A percentile compares a stretch with the other conserved stretches of the same genome.
phyloP scores from a whole-genome alignment of 2,329 filamentous ascomycete species.

The Aspergillus clavatus region DNA sequence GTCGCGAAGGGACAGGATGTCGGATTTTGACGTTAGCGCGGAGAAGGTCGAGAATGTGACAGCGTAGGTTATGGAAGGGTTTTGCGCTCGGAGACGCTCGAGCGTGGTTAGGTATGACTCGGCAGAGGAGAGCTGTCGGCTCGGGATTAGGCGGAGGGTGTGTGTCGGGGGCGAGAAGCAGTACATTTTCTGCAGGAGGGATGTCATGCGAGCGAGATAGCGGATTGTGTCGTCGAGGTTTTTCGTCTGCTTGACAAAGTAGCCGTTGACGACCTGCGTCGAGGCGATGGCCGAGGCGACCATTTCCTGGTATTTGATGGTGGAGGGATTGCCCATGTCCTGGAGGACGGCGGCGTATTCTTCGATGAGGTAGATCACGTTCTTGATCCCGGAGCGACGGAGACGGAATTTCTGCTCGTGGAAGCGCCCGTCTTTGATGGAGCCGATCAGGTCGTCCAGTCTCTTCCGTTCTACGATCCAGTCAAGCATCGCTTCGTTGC shows the following conservation, averaged over 20 bases:
- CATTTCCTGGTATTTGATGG: constrained; percentile 57
- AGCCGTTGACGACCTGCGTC: constrained; percentile 73
- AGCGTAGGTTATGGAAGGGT: constrained; percentile 49
- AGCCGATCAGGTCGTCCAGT: constrained; percentile 71
- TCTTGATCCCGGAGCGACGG: constrained; percentile 64
- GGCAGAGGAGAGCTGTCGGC: constrained; percentile 52
- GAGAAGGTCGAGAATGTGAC: constrained; percentile 69
- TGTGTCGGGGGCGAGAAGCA: constrained; percentile 14
- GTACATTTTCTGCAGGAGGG: constrained; percentile 62
- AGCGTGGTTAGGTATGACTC: constrained; percentile 64
- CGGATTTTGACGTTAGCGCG: constrained; percentile 68
- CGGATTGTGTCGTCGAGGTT: constrained; percentile 73
- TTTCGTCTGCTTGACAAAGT: constrained; percentile 70
- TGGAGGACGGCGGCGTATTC: constrained; percentile 60
- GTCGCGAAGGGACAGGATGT: constrained; percentile 67
- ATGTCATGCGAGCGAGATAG: constrained; percentile 69
- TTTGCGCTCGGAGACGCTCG: constrained; percentile 51
- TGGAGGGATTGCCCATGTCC: constrained; percentile 40
- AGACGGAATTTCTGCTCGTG: constrained; percentile 81
- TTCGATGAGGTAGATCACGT: constrained; percentile 75
- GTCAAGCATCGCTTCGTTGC: constrained; percentile 68
- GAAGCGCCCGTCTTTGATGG: constrained; percentile 77
- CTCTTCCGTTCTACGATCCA: constrained; percentile 79
- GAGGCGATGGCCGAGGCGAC: constrained; percentile 69
- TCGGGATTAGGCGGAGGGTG: constrained; percentile 61